Evolutionary conservation across 2,329 filamentous ascomycete species (phyloP).

Genomic region (Neopestalotiopsis rosae): DNA sequence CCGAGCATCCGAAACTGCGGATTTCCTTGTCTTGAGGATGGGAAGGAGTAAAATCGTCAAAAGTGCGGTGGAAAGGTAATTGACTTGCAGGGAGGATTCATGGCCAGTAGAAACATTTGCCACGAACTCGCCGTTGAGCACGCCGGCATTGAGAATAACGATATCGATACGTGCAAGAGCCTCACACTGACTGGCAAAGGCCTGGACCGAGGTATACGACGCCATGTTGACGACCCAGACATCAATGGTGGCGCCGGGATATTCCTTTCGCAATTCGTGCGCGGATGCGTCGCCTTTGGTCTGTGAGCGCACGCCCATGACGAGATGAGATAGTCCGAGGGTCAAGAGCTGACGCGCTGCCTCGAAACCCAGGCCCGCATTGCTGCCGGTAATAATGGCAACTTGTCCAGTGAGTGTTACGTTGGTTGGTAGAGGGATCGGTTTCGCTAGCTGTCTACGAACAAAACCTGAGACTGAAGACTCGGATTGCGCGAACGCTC

Average conservation of each 20-base stretch:
- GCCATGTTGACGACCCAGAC: conserved; percentile 51
- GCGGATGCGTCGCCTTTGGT: conserved; percentile 45
- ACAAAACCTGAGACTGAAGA: background rate
- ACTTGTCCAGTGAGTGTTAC: conserved; percentile 38
- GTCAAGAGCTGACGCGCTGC: conserved; percentile 43
- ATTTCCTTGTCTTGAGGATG: conserved; percentile 26
- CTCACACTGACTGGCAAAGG: conserved; percentile 41
- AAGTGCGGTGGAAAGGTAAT: conserved; percentile 41
- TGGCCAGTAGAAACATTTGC: conserved; percentile 38
- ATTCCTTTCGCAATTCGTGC: conserved; percentile 32
- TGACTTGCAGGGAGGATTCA: conserved; percentile 46
- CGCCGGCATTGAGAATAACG: conserved; percentile 51
- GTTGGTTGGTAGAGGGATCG: background rate
- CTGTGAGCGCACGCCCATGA: conserved; percentile 47
- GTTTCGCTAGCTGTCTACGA: background rate
- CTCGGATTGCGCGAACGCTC: background rate
- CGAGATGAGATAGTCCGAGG: conserved; percentile 42
- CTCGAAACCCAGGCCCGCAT: conserved; percentile 52
- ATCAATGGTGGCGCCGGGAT: conserved; percentile 39
- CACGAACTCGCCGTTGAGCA: conserved; percentile 29
- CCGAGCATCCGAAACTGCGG: background rate
- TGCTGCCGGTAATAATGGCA: conserved; percentile 51
- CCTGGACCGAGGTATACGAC: conserved; percentile 47
- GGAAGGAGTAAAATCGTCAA: conserved; percentile 39
- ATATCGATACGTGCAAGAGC: conserved; percentile 46